These are phyloP conservation scores for Rhododendron griersonianum DNA, from an alignment of 148 eudicot genomes.

Conservation along the genomic window DNA sequence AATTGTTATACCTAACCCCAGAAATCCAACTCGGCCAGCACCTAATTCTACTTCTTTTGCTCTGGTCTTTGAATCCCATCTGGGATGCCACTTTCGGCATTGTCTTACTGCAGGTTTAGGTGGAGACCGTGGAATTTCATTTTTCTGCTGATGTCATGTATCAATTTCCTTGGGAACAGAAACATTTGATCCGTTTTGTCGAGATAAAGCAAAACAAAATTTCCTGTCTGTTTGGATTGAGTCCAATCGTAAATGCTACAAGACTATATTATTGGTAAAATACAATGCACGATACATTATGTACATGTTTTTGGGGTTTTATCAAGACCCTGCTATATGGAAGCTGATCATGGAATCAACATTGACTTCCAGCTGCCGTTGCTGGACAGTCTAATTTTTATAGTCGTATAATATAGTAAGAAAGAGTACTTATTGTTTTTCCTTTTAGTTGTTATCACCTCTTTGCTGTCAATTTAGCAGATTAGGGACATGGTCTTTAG, in stretches of 20 bases:
- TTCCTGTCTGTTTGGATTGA: not conserved
- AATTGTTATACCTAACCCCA: not conserved
- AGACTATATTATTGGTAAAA: not conserved
- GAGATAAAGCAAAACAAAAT: not conserved
- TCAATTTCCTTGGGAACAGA: not conserved
- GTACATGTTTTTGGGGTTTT: not conserved
- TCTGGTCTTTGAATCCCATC: not conserved
- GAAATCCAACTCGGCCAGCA: not conserved
- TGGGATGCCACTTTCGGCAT: too few relatives aligned
- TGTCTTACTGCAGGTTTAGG: not conserved
- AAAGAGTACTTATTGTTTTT: not conserved
- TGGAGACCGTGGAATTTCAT: not conserved
- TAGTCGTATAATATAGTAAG: not conserved
- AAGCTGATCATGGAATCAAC: not conserved
- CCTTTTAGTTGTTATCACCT: not conserved
- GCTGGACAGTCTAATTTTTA: not conserved
- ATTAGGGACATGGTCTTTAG: not conserved
- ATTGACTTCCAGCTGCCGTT: not conserved
- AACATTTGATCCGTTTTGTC: not conserved
- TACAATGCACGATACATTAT: not conserved
- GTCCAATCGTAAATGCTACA: not conserved
- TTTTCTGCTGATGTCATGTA: not conserved
- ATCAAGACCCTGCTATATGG: too few relatives aligned
- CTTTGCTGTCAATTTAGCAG: not conserved
- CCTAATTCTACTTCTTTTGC: not conserved